Evolutionary conservation across 1,139 yeast species (phyloP), one percentile per base, ranked within the genome.

Genomic region (Geotrichum australiense): DNA sequence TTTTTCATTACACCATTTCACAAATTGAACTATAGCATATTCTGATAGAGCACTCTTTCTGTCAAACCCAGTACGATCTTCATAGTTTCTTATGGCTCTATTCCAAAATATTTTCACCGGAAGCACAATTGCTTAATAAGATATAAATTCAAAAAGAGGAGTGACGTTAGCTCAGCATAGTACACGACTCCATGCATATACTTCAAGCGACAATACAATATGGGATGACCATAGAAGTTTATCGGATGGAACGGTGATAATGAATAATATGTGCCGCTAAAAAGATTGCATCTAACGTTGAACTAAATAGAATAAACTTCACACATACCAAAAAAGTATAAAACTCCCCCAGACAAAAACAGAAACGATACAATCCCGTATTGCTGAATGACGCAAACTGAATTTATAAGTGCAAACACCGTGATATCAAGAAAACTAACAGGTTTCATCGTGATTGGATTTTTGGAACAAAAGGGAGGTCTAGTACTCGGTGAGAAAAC

Each of bases 41-140:
- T 58, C 62, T 20, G 46, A 50, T n/a, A 54, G 37, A 4, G 59
- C 45, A 11, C 59, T 47, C 14, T 52, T 47, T 14, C 53, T 48
- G 4, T 53, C 52, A 37, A 52, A 58, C 20, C 52, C 51, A 16
- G 54, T 46, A 23, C 56, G 50, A 18, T 53, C 47, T 30, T 55
- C 57, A 25, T 51, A 53, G 27, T 47, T 47, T 8, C 52, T 40
- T 11, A 54, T 23, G 14, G 50, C 34, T 12, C 57, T 29, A 26
- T 54, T 53, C 35, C 36, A 35, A 21, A 55, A 40, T 7, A 52
- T 20, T 7, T 44, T 48, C 19, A 39, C 32, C 1, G 61, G 60
- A n/a, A 55, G 45, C 25, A 44, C 37, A 20, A 47, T 20, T 11
- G 43, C 51, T 48, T 26, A 15, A 18, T 27, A n/a, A n/a, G n/a